Evolutionary conservation across 1,284 basidiomycete genomes (phyloP).

Genomic region (Microbotryomycetes sp.): DNA sequence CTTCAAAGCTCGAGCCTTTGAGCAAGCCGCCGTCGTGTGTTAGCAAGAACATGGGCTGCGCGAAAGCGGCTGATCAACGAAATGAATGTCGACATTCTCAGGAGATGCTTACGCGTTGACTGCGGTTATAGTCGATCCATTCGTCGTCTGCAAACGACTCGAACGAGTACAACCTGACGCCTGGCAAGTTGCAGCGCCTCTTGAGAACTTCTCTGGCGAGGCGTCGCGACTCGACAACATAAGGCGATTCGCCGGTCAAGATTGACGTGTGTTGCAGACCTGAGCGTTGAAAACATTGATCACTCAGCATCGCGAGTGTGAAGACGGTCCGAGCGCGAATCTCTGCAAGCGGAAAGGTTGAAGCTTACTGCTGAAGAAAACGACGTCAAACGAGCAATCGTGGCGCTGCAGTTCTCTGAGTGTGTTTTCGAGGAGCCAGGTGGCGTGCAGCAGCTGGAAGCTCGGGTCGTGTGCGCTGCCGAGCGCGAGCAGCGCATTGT

Average conservation of each 20-base stretch:
- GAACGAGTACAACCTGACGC: slow-evolving; percentile 48
- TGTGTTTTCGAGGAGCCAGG: slow-evolving; percentile 50
- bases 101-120: slow-evolving; percentile 43
- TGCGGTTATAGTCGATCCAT: slow-evolving; percentile 49
- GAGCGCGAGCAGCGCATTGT: slow-evolving; percentile 53
- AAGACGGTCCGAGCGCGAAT: neutral
- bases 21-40: slow-evolving; percentile 50
- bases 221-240: slow-evolving; percentile 46
- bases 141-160: slow-evolving; percentile 44
- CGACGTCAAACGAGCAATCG: slow-evolving; percentile 54
- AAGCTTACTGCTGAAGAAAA: slow-evolving; percentile 54
- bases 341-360: no score
- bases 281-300: slow-evolving; percentile 31
- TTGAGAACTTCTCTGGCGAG: slow-evolving; percentile 52
- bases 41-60: slow-evolving; percentile 60
- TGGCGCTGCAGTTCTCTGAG: slow-evolving; percentile 50
- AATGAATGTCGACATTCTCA: neutral
- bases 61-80: slow-evolving; percentile 10
- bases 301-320: neutral
- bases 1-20: slow-evolving; percentile 19
- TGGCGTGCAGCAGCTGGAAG: slow-evolving; percentile 58
- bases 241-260: slow-evolving; percentile 41
- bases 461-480: slow-evolving; percentile 47
- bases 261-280: slow-evolving; percentile 46
- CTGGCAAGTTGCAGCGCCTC: slow-evolving; percentile 47